Evolutionary conservation across 2,329 filamentous ascomycete species (phyloP).

Genomic region (Chaetomium globosum): DNA sequence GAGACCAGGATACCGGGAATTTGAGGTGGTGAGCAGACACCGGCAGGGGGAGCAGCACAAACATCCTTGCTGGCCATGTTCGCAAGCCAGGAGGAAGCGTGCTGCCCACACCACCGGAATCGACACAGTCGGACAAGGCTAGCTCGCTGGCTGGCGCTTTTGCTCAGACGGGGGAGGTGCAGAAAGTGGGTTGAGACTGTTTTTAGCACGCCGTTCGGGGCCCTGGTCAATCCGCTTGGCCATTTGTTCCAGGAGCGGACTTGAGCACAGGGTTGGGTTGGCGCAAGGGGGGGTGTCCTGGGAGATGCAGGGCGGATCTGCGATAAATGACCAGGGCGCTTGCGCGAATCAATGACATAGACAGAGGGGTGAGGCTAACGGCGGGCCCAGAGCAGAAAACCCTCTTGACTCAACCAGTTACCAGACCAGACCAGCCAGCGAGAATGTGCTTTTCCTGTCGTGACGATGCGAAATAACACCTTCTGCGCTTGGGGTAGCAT

Average conservation of each 20-base stretch:
- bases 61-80: conserved; percentile 5
- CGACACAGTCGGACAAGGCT: conserved; percentile 32
- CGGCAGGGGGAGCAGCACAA: conserved; percentile 4
- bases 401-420: neutral
- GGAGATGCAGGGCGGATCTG: conserved; percentile 33
- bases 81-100: conserved; percentile 4
- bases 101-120: conserved; percentile 34
- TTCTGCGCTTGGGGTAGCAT: neutral
- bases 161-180: conserved; percentile 29
- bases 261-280: conserved; percentile 24
- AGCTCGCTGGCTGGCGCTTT: conserved; percentile 22
- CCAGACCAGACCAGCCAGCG: neutral
- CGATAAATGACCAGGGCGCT: conserved; percentile 25
- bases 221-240: conserved; percentile 30
- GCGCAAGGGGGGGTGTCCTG: conserved; percentile 27
- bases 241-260: conserved; percentile 31
- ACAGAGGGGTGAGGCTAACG: conserved; percentile 32
- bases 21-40: conserved; percentile 15
- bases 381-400: conserved; percentile 3
- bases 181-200: conserved; percentile 30
- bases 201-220: conserved; percentile 34
- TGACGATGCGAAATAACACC: neutral
- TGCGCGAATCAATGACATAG: conserved; percentile 25
- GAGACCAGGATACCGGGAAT: conserved; percentile 20
- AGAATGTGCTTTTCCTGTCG: neutral